Conservation (phyloP, 148 eudicot species). For the Spergularia bocconei region DNA sequence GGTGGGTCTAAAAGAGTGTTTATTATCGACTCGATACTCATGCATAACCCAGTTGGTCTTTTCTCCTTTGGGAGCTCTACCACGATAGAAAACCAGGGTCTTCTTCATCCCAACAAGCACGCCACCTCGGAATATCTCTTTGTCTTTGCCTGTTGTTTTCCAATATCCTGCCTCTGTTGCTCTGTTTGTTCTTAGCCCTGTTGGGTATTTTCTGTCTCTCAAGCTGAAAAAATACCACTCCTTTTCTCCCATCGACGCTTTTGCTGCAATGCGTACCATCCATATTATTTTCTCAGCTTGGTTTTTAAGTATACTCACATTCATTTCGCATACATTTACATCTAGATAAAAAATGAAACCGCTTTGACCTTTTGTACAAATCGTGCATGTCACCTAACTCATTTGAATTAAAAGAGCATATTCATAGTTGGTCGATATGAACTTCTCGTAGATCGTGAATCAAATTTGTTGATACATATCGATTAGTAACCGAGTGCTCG, state of each 20-base stretch:
- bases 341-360: too few species aligned
- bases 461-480: too few species aligned
- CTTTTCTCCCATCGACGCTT: constrained; percentile 93
- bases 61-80: constrained; percentile 92
- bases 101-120: constrained; percentile 90
- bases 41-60: constrained; percentile 99
- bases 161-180: constrained; percentile 92
- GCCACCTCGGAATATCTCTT: constrained; percentile 63
- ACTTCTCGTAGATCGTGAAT: too few species aligned
- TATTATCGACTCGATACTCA: constrained; percentile 73
- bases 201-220: constrained; percentile 85
- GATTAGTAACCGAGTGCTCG: too few species aligned
- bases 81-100: constrained; percentile 79
- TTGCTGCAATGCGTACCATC: constrained; percentile 37
- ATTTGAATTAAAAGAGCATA: too few species aligned
- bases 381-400: too few species aligned
- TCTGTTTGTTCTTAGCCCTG: constrained; percentile 78
- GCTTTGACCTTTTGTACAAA: too few species aligned
- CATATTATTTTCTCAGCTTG: too few species aligned
- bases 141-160: constrained; percentile 95
- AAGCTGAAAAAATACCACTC: constrained; percentile 92
- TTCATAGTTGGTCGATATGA: too few species aligned
- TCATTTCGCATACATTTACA: too few species aligned
- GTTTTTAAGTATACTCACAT: too few species aligned
- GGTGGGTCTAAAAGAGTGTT: constrained; percentile 47